Evolutionary conservation across 2,329 filamentous ascomycete species (phyloP).

Genomic region (Exophiala aquamarina): DNA sequence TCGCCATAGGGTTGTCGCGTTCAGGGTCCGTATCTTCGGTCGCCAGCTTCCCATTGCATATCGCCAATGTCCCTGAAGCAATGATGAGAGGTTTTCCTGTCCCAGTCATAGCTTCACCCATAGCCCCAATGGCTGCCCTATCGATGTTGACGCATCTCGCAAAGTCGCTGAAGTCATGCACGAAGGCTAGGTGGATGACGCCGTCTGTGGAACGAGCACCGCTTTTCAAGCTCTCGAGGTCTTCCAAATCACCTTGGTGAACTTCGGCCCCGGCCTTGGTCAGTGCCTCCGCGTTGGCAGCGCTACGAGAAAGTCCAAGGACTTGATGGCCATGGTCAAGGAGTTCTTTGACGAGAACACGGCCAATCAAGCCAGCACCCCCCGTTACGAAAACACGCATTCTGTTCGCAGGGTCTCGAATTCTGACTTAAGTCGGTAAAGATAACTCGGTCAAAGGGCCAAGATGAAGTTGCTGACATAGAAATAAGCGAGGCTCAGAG

Average conservation of each 20-base stretch:
- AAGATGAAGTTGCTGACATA: no score
- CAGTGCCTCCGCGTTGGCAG: slow-evolving; percentile 32
- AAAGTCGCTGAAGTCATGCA: slow-evolving; percentile 42
- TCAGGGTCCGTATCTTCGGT: slow-evolving; percentile 33
- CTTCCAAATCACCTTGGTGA: slow-evolving; percentile 37
- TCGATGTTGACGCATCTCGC: slow-evolving; percentile 32
- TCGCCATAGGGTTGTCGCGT: slow-evolving; percentile 11
- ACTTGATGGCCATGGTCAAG: slow-evolving; percentile 41
- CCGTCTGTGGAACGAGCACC: slow-evolving; percentile 37
- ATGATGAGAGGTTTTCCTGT: slow-evolving; percentile 38
- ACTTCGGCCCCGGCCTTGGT: slow-evolving; percentile 34
- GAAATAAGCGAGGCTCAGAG: no score
- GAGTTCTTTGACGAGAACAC: slow-evolving; percentile 40
- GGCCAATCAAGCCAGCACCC: slow-evolving; percentile 46
- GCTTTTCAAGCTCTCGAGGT: slow-evolving; percentile 35
- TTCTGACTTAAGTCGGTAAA: no score
- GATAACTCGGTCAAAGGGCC: no score
- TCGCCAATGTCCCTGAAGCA: slow-evolving; percentile 38
- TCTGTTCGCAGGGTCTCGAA: no score
- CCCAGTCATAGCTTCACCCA: slow-evolving; percentile 36
- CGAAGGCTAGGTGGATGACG: slow-evolving; percentile 45
- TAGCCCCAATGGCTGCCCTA: slow-evolving; percentile 37
- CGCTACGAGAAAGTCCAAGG: slow-evolving; percentile 41
- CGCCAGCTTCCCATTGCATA: slow-evolving; percentile 29
- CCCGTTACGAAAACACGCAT: slow-evolving; percentile 46